Base-by-base conservation (phyloP, 2,329 filamentous ascomycete genomes). In the Penicillium sclerotiorum region DNA sequence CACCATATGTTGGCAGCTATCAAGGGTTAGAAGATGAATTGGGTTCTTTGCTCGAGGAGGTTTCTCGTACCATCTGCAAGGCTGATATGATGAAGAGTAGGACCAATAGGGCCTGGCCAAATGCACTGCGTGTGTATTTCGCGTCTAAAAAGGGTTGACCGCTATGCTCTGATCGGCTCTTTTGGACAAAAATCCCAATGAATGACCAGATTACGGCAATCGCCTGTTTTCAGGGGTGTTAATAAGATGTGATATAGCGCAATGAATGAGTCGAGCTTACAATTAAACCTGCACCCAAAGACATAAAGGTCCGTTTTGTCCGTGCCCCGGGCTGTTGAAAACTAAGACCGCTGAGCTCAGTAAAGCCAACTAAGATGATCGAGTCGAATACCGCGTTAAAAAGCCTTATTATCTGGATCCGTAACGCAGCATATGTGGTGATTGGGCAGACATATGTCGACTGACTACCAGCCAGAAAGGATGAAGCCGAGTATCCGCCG, bases 371-470 rank as follows among this genome's bases (percentile, higher is more conserved):
- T 13, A 76, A 49, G 38, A 80, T 67, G 28, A 63, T 43, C 12
- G 69, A 63, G 55, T 82, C 78, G 17, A 80, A 50, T 7, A 71
- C 23, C 1, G 71, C 55, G 20, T 67, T 71, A 21, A 72, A 25
- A 23, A 70, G 46, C 53, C 74, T 73, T 41, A 77, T 53, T 3
- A 60, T 53, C 6, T 69, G 72, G 7, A 77, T 58, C 8, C 62
- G 58, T 43, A 62, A 55, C 23, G 62, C 59, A 30, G 71, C 65
- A 15, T 63, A 56, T 23, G 70, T 66, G 1, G 66, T 59, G 9
- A 71, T 62, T 2, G 77, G 72, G 57, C 79, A 82, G 18, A 81
- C 77, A 49, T 77, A 77, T 3, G 77, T 79, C 13, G 77, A 78
- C 33, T 63, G 58, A 13, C 67, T 71, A 37, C 66, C 70, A 32